phyloP scores from a whole-genome alignment of 2,329 filamentous ascomycete species.

The Penicillium sclerotiorum region DNA sequence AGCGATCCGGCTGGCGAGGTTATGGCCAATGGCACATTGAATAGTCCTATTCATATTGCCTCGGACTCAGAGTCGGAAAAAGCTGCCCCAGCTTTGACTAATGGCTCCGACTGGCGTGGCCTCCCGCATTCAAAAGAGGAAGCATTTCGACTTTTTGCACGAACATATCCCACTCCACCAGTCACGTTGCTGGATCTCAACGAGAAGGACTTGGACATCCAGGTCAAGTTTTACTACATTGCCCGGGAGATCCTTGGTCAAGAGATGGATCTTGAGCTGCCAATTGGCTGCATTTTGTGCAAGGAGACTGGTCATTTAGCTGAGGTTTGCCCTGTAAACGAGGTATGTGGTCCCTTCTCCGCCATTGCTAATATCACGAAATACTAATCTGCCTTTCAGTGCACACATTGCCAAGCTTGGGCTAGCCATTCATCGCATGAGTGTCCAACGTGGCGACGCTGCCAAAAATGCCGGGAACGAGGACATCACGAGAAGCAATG shows the following conservation, averaged over 20 bases:
- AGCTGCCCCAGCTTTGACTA: too few relatives aligned
- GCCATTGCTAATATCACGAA: background rate
- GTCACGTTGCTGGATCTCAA: slow-evolving; percentile 41
- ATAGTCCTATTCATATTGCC: slow-evolving; percentile 3
- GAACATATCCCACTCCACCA: slow-evolving; percentile 39
- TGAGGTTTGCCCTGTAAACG: slow-evolving; percentile 46
- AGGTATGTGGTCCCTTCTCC: slow-evolving; percentile 33
- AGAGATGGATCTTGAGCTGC: slow-evolving; percentile 44
- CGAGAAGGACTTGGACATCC: slow-evolving; percentile 41
- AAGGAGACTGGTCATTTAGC: slow-evolving; percentile 46
- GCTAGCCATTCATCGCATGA: slow-evolving; percentile 42
- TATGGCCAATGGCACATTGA: slow-evolving; percentile 5
- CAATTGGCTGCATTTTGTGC: slow-evolving; percentile 47
- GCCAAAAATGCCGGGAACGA: slow-evolving; percentile 62
- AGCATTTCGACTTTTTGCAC: slow-evolving; percentile 36
- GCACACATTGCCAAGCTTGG: slow-evolving; percentile 47
- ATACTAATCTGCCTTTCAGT: slow-evolving; percentile 27
- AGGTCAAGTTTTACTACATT: slow-evolving; percentile 44
- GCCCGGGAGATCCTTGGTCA: too few relatives aligned
- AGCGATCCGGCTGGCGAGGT: slow-evolving; percentile 27
- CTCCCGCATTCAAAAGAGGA: slow-evolving; percentile 30
- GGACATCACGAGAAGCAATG: slow-evolving; percentile 61
- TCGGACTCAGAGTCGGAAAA: too few relatives aligned
- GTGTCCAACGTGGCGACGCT: slow-evolving; percentile 46
- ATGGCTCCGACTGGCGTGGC: slow-evolving; percentile 1